Conservation (phyloP, 2,329 filamentous ascomycete genomes). For the Pyrenophora seminiperda region DNA sequence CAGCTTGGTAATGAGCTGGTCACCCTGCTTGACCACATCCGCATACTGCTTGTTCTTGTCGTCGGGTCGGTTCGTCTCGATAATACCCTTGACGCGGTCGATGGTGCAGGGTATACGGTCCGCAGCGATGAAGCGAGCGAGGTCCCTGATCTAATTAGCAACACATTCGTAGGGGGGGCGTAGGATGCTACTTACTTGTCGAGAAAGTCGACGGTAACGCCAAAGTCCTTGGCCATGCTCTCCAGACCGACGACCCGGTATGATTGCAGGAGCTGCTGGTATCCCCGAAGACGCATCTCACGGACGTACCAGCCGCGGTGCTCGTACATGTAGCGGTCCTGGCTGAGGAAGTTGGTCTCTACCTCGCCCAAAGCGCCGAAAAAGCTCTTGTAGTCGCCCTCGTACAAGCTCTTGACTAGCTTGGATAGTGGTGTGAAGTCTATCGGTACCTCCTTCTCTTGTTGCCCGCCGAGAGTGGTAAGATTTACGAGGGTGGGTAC, state of each 20-base stretch:
- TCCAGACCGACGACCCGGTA: slow-evolving; percentile 96
- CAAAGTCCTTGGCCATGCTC: slow-evolving; percentile 97
- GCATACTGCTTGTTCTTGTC: slow-evolving; percentile 99
- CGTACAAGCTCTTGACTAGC: slow-evolving; percentile 90
- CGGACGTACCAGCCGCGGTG: slow-evolving; percentile 97
- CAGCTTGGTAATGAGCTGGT: slow-evolving; percentile 96
- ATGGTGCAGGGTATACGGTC: slow-evolving; percentile 96
- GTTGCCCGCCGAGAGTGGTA: slow-evolving; percentile 79
- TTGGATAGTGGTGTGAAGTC: slow-evolving; percentile 89
- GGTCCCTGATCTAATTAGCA: slow-evolving; percentile 65
- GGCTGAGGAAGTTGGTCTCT: slow-evolving; percentile 90
- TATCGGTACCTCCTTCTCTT: slow-evolving; percentile 78
- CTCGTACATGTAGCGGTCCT: slow-evolving; percentile 94
- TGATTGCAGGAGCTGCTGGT: slow-evolving; percentile 95
- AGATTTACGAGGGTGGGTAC: slow-evolving; percentile 81
- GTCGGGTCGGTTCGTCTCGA: slow-evolving; percentile 96
- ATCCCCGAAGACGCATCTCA: slow-evolving; percentile 95
- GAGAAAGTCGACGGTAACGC: slow-evolving; percentile 93
- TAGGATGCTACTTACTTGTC: slow-evolving; percentile 70
- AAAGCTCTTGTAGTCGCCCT: slow-evolving; percentile 90
- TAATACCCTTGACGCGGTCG: slow-evolving; percentile 93
- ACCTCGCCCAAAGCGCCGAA: slow-evolving; percentile 88
- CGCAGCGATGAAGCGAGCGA: slow-evolving; percentile 95
- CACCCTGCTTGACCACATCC: slow-evolving; percentile 95
- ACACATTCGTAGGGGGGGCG: not conserved